Evolutionary conservation across 2,329 filamentous ascomycete genomes (phyloP).

Genomic region (Fusarium pininemorale): DNA sequence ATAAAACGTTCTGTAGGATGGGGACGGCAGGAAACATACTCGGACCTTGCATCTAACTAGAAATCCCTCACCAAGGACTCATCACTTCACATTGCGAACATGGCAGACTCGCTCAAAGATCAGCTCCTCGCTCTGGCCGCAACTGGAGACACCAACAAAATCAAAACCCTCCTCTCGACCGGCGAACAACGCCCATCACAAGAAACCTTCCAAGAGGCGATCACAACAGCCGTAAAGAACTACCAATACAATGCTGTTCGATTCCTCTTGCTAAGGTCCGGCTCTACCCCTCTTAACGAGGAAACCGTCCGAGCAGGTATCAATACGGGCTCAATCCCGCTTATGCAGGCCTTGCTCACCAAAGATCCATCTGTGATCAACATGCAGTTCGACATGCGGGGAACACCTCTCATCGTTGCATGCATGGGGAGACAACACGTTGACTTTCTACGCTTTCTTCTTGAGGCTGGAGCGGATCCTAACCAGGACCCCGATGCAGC

Average conservation of each 20-base stretch:
- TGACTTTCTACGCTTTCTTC: background rate
- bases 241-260: background rate
- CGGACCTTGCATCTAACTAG: no score
- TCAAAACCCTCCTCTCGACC: background rate
- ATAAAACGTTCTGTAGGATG: no score
- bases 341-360: background rate
- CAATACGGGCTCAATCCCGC: background rate
- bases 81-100: rapidly evolving
- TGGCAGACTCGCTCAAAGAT: background rate
- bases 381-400: background rate
- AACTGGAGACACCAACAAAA: background rate
- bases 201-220: background rate
- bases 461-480: background rate
- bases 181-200: background rate
- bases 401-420: background rate
- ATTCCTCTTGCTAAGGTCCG: rapidly evolving
- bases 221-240: rapidly evolving
- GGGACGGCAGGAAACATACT: no score
- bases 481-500: background rate
- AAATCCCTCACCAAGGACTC: no score
- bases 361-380: background rate
- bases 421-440: background rate
- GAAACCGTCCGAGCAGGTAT: background rate
- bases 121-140: background rate
- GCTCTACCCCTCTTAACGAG: background rate